These are phyloP conservation scores for Dryadomyces sulphureus DNA, from an alignment of 2,329 filamentous ascomycete species.

Conservation along the genomic window DNA sequence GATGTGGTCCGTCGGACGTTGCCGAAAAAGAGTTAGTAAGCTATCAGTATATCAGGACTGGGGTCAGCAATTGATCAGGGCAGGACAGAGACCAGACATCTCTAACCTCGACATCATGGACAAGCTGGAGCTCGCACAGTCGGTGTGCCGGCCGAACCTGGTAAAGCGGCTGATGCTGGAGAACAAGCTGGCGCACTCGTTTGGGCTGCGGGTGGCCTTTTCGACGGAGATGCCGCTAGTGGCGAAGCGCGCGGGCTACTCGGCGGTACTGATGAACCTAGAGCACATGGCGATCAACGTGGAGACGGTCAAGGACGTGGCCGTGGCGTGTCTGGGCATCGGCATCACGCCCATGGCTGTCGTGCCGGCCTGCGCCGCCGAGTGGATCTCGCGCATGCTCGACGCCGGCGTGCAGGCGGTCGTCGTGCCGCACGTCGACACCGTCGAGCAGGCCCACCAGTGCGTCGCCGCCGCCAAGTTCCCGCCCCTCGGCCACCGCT, in stretches of 20 bases:
- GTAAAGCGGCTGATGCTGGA: background rate
- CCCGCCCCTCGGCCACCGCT: slow-evolving; percentile 6
- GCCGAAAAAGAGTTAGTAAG: too few species aligned
- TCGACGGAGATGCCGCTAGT: background rate
- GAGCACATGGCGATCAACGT: background rate
- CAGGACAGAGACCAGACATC: too few species aligned
- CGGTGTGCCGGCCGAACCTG: background rate
- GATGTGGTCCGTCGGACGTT: too few species aligned
- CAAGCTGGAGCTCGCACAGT: background rate
- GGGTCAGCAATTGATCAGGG: too few species aligned
- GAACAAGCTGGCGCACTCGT: background rate
- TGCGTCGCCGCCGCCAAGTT: slow-evolving; percentile 7
- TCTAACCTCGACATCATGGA: too few species aligned
- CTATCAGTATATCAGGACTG: too few species aligned
- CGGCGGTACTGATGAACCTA: background rate
- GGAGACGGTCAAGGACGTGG: background rate
- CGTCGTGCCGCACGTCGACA: slow-evolving; percentile 24
- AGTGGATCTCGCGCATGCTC: slow-evolving; percentile 45
- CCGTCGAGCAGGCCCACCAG: slow-evolving; percentile 3
- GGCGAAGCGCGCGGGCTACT: background rate
- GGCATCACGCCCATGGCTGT: background rate
- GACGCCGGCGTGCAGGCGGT: slow-evolving; percentile 44
- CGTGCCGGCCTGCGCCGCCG: slow-evolving; percentile 13
- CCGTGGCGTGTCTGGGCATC: background rate
- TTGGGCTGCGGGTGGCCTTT: background rate